Conservation (phyloP, 2,329 filamentous ascomycete species). For the Epichloe glyceriae region DNA sequence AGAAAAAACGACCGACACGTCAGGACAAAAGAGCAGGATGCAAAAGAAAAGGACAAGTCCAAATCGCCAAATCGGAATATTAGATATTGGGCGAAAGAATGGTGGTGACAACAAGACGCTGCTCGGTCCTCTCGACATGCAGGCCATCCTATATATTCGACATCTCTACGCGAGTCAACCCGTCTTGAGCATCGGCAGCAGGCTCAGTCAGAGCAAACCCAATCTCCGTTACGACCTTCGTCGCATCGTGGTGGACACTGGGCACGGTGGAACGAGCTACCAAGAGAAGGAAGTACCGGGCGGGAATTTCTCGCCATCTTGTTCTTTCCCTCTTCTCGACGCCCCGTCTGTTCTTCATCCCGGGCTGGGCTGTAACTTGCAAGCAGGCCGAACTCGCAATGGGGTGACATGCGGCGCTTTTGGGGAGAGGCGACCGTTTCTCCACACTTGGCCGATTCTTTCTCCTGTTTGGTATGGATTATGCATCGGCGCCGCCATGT, state of each 20-base stretch:
- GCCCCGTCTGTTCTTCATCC: not conserved
- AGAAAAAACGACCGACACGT: not conserved
- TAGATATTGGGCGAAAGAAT: not conserved
- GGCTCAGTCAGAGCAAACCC: no score
- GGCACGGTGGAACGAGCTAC: no score
- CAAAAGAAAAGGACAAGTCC: not conserved
- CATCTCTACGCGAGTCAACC: no score
- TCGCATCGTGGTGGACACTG: conserved; percentile 1
- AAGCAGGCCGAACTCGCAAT: not conserved
- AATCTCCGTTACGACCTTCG: not conserved
- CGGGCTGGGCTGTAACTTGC: not conserved
- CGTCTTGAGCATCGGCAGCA: no score
- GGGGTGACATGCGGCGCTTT: not conserved
- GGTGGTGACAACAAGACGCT: not conserved
- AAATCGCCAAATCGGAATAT: not conserved
- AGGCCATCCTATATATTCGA: not conserved
- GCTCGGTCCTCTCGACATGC: not conserved
- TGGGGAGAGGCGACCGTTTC: not conserved
- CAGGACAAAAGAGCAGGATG: no score
- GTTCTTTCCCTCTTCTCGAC: not conserved
- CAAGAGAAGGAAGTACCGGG: not conserved
- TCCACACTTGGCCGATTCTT: not conserved
- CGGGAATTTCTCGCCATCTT: not conserved
- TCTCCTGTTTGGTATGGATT: not conserved
- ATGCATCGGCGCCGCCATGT: not conserved